Percentiles rank a stretch among this genome's conserved stretches.
Conservation (phyloP, 805 yeast genomes). For the Myxozyma vanderwaltii region DNA sequence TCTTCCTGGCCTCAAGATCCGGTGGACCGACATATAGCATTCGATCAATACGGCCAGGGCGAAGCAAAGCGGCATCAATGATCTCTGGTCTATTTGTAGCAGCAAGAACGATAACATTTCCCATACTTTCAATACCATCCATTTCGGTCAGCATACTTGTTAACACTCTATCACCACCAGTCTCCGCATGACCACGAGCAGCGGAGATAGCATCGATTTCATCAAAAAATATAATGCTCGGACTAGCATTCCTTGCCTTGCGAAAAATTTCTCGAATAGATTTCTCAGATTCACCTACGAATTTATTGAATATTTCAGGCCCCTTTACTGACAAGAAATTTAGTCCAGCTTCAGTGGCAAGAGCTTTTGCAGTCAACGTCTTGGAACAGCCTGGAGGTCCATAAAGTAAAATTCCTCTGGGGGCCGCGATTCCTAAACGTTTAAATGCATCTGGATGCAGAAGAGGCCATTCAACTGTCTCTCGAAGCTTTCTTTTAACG, state of each 20-base stretch:
- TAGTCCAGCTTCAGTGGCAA: conserved; percentile 93
- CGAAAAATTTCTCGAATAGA: conserved; percentile 92
- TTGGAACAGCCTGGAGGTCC: conserved; percentile 99
- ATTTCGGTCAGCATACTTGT: conserved; percentile 91
- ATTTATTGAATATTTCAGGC: conserved; percentile 92
- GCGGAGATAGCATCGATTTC: conserved; percentile 93
- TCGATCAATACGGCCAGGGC: conserved; percentile 96
- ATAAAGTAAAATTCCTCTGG: conserved; percentile 87
- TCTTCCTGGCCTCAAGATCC: conserved; percentile 73
- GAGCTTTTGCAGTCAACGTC: conserved; percentile 89
- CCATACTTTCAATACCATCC: conserved; percentile 94
- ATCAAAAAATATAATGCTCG: conserved; percentile 91
- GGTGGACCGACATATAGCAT: conserved; percentile 94
- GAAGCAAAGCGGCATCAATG: conserved; percentile 85
- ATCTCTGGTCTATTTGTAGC: conserved; percentile 96
- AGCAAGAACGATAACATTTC: conserved; percentile 90
- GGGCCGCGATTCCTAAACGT: conserved; percentile 80
- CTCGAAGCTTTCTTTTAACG: conserved; percentile 76
- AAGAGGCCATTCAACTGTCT: conserved; percentile 89
- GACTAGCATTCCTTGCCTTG: conserved; percentile 92
- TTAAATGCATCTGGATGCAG: conserved; percentile 77
- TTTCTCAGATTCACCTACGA: conserved; percentile 92
- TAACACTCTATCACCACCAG: conserved; percentile 76
- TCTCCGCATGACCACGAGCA: conserved; percentile 60
- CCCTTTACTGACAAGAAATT: conserved; percentile 95